Conservation (phyloP, 345 rosid genomes). For the Pugionium cornutum region DNA sequence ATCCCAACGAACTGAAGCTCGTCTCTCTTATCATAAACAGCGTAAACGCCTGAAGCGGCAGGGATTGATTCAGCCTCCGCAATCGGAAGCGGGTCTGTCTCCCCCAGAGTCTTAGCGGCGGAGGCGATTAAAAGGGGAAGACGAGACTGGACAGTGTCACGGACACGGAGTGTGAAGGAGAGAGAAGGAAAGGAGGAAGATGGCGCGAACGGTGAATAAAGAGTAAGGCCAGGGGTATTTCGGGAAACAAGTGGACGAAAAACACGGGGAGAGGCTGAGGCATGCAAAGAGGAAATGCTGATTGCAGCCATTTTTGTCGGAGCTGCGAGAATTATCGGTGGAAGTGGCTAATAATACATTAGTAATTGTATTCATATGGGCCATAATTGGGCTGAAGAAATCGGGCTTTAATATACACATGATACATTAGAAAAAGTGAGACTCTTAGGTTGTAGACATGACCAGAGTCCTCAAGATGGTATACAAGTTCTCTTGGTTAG, state of each 20-base stretch:
- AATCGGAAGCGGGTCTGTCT: conserved; percentile 46
- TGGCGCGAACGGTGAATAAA: conserved; percentile 46
- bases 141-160: conserved; percentile 39
- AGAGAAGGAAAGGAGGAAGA: conserved; percentile 44
- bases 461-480: too few relatives aligned
- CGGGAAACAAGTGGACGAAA: conserved; percentile 37
- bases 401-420: not conserved
- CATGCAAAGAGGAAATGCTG: conserved; percentile 41
- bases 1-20: conserved; percentile 87
- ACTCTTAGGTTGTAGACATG: too few relatives aligned
- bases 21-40: conserved; percentile 60
- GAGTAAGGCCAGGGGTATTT: conserved; percentile 45
- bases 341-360: not conserved
- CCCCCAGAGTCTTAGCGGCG: conserved; percentile 55
- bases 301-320: conserved; percentile 52
- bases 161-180: conserved; percentile 44
- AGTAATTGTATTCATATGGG: conserved; percentile 1
- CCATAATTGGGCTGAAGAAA: not conserved
- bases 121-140: conserved; percentile 35
- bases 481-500: too few relatives aligned
- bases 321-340: conserved; percentile 14
- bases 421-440: too few relatives aligned
- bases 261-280: conserved; percentile 43
- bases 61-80: conserved; percentile 50
- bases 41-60: conserved; percentile 72